Conservation (phyloP, 305 asterid species). For the Solanum hybrid region DNA sequence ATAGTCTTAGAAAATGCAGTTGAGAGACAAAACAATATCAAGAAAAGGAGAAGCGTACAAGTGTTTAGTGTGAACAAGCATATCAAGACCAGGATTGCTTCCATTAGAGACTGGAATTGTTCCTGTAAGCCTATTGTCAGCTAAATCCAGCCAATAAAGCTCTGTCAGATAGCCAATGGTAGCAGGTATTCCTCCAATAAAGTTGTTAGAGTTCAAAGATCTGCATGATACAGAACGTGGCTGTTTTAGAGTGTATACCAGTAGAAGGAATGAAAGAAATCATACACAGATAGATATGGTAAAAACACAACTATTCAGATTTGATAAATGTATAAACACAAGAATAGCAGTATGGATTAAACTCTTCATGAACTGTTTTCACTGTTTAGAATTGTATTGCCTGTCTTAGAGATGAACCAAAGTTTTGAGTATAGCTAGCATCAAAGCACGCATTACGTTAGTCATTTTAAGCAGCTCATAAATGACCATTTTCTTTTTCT, state of each 20-base stretch:
- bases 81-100: slow-evolving; percentile 67
- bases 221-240: slow-evolving; percentile 22
- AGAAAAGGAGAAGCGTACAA: slow-evolving; percentile 39
- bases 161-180: slow-evolving; percentile 41
- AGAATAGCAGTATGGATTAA: neutral
- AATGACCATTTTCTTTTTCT: neutral
- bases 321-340: neutral
- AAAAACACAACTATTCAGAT: neutral
- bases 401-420: neutral
- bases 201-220: slow-evolving; percentile 61
- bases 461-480: neutral
- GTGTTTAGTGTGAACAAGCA: slow-evolving; percentile 58
- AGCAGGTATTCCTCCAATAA: slow-evolving; percentile 60
- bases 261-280: neutral
- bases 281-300: neutral
- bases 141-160: slow-evolving; percentile 73
- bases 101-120: slow-evolving; percentile 64
- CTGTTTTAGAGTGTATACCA: neutral
- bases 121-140: slow-evolving; percentile 68
- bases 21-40: neutral
- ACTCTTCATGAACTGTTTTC: neutral
- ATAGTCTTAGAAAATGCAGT: neutral
- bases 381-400: neutral
- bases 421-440: neutral
- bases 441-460: neutral